A percentile compares a stretch with the other conserved stretches of the same genome.
These are phyloP conservation scores for Phytophthora brassicae DNA, from an alignment of 352 stramenopile genomes.

Conservation along the genomic window DNA sequence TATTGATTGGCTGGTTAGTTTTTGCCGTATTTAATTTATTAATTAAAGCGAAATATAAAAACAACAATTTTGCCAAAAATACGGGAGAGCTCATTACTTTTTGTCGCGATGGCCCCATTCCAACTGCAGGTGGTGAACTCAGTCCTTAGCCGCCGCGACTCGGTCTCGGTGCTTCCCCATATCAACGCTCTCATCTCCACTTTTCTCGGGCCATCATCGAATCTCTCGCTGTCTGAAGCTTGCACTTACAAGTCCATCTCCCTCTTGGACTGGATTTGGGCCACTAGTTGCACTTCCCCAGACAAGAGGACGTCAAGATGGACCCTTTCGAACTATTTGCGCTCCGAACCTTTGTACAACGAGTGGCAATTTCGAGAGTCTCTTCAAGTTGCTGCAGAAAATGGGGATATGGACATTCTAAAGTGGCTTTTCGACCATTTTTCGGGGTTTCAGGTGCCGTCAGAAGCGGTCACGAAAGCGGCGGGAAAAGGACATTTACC, in stretches of 20 bases:
- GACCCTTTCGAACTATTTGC: conserved; percentile 1
- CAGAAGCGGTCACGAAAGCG: neutral
- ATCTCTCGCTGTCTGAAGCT: neutral
- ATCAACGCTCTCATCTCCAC: neutral
- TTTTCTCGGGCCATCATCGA: neutral
- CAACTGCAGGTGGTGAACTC: conserved; percentile 1
- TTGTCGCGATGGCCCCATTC: neutral
- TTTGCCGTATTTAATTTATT: too few relatives aligned
- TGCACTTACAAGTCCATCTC: neutral
- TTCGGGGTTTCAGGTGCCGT: neutral
- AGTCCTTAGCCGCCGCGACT: neutral
- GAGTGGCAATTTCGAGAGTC: neutral
- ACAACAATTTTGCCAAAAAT: too few relatives aligned
- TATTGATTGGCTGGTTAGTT: conserved; percentile 4
- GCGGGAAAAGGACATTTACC: conserved; percentile 1
- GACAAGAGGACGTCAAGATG: neutral
- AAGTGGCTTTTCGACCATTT: conserved; percentile 2
- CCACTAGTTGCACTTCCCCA: neutral
- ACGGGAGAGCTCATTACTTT: too few relatives aligned
- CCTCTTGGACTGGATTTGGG: conserved; percentile 1
- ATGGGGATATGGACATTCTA: neutral
- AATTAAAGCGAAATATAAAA: too few relatives aligned
- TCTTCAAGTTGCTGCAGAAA: neutral
- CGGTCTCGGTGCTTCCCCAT: neutral
- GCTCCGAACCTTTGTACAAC: neutral